Conservation (phyloP, 164 flowering plant species). For the Annona cherimola region DNA sequence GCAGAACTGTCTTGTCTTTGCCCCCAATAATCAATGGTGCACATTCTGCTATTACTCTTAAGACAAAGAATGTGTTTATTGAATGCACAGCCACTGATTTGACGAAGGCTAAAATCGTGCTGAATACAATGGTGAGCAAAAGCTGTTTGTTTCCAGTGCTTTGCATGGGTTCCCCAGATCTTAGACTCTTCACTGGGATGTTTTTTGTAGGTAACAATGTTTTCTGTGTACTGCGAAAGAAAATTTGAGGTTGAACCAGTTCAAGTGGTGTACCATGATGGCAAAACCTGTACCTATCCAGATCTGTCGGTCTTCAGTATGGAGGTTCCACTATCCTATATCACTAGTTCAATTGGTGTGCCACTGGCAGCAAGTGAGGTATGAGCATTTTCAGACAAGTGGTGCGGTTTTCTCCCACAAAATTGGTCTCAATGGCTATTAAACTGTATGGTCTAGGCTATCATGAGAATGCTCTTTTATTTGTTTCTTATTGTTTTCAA, state of each 20-base stretch:
- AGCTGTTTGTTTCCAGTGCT: not conserved
- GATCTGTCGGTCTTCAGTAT: constrained; percentile 63
- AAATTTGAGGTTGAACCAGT: constrained; percentile 94
- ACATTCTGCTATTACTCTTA: constrained; percentile 79
- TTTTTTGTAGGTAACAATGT: constrained; percentile 63
- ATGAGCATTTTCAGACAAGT: not conserved
- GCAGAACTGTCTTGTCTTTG: constrained; percentile 88
- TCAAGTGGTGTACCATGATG: constrained; percentile 68
- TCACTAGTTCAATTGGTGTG: constrained; percentile 67
- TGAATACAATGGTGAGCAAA: constrained; percentile 76
- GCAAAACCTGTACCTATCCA: constrained; percentile 54
- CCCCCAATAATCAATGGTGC: constrained; percentile 97
- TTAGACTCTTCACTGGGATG: not conserved
- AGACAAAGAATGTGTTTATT: constrained; percentile 88
- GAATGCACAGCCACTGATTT: constrained; percentile 97
- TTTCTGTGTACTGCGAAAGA: constrained; percentile 73
- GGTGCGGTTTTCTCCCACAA: not conserved
- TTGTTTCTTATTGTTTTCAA: not conserved
- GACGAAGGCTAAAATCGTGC: constrained; percentile 86
- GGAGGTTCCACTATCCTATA: constrained; percentile 78
- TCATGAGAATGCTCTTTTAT: not conserved
- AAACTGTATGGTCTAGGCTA: not conserved
- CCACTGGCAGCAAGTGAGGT: constrained; percentile 65
- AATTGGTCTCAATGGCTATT: not conserved
- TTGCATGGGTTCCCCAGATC: not conserved